A percentile compares a stretch with the other conserved stretches of the same genome.
Evolutionary conservation across 75 land plant genomes (phyloP).

Genomic region (Pinus tabuliformis): DNA sequence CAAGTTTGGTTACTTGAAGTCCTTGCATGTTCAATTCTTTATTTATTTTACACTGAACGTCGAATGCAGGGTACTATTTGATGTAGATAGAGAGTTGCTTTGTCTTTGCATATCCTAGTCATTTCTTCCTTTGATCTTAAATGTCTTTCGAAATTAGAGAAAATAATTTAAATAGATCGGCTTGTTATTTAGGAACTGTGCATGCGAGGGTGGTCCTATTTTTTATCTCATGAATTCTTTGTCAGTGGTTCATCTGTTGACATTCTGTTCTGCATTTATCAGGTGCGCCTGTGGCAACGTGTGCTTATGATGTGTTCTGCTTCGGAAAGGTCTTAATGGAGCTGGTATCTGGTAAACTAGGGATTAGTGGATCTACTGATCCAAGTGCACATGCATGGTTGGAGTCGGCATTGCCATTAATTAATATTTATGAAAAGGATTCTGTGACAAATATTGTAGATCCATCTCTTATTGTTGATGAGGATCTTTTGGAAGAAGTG

Average conservation of each 20-base stretch:
- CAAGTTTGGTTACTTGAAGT: too few relatives aligned
- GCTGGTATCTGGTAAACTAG: constrained; percentile 91
- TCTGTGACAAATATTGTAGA: constrained; percentile 77
- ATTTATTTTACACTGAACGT: too few relatives aligned
- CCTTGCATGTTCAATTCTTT: too few relatives aligned
- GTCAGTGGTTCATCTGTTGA: not conserved
- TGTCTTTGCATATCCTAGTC: not conserved
- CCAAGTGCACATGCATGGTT: constrained; percentile 59
- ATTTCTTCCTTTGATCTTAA: not conserved
- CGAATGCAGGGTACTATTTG: not conserved
- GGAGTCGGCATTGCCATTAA: constrained; percentile 71
- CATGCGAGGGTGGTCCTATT: not conserved
- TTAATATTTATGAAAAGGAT: constrained; percentile 84
- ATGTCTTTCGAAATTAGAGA: not conserved
- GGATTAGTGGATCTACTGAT: constrained; percentile 71
- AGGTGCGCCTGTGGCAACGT: constrained; percentile 54
- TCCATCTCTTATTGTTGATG: constrained; percentile 85
- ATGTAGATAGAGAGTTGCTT: not conserved
- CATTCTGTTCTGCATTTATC: constrained; percentile 12
- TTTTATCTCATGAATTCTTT: constrained; percentile 3
- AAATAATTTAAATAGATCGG: not conserved
- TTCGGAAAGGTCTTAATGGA: constrained; percentile 92
- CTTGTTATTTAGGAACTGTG: not conserved
- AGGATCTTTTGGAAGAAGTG: constrained; percentile 92
- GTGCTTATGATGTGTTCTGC: constrained; percentile 88